Evolutionary conservation across 345 rosid genomes (phyloP).

Genomic region (Ceriops tagal): DNA sequence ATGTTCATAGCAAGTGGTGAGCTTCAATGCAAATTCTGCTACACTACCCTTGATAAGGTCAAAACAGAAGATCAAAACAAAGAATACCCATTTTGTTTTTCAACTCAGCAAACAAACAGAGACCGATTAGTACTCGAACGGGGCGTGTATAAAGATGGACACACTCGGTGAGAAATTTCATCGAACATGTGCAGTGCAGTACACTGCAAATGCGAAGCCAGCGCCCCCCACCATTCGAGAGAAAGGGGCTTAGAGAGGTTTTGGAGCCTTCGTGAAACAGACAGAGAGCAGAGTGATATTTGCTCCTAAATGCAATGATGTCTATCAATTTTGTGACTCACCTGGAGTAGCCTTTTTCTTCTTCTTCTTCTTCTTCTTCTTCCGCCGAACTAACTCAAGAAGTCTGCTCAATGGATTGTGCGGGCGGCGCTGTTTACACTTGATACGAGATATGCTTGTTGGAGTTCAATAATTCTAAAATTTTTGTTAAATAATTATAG

Average conservation of each 20-base stretch:
- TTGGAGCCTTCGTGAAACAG: neutral
- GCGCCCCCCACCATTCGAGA: neutral
- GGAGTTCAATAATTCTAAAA: too few species aligned
- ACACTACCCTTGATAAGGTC: neutral
- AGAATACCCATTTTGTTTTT: neutral
- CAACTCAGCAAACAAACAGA: neutral
- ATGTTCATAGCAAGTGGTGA: too few species aligned
- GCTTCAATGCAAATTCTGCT: neutral
- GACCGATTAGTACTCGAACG: neutral
- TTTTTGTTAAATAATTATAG: too few species aligned
- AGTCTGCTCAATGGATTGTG: too few species aligned
- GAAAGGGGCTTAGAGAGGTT: neutral
- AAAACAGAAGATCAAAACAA: neutral
- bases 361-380: too few species aligned
- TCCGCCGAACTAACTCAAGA: too few species aligned
- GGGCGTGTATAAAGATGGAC: neutral
- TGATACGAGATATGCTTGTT: too few species aligned
- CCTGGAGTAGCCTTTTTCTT: too few species aligned
- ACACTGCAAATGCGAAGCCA: neutral
- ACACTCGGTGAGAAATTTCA: slow-evolving; percentile 15
- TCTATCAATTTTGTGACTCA: too few species aligned
- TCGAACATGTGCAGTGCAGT: slow-evolving; percentile 18
- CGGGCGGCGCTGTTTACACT: too few species aligned
- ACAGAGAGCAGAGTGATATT: too few species aligned
- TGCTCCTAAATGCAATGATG: too few species aligned